These are phyloP conservation scores for Eucalyptus regnans DNA, from an alignment of 345 rosid species.

Conservation along the genomic window DNA sequence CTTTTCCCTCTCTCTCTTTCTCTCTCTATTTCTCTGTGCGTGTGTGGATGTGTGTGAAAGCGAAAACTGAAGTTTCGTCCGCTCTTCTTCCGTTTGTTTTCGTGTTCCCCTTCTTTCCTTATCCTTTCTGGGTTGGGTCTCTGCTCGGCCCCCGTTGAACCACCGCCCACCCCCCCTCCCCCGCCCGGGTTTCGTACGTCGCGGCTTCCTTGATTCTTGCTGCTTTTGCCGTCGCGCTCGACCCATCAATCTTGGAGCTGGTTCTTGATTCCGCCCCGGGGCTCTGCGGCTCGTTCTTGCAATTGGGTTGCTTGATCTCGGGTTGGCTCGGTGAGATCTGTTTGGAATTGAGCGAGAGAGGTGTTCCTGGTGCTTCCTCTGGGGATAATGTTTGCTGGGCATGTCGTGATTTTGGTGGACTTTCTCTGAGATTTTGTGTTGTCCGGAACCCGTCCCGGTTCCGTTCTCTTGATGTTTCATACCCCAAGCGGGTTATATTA, in stretches of 20 bases:
- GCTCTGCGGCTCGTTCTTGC: not conserved
- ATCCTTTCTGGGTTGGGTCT: not conserved
- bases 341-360: not conserved
- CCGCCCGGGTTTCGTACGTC: not conserved
- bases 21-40: not conserved
- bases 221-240: not conserved
- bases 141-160: not conserved
- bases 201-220: not conserved
- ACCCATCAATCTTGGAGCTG: not conserved
- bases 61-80: conserved; percentile 8
- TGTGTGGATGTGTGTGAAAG: not conserved
- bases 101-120: not conserved
- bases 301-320: not conserved
- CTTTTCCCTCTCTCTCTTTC: not conserved
- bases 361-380: not conserved
- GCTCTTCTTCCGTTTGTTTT: not conserved
- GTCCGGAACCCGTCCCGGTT: not conserved
- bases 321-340: not conserved
- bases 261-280: not conserved
- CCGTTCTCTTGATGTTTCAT: not conserved
- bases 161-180: not conserved
- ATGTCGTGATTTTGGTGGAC: not conserved
- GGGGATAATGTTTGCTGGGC: not conserved
- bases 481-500: not conserved
- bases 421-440: not conserved